Base-by-base conservation (phyloP, 2,329 filamentous ascomycete genomes). In the Cordyceps cateniannulata region DNA sequence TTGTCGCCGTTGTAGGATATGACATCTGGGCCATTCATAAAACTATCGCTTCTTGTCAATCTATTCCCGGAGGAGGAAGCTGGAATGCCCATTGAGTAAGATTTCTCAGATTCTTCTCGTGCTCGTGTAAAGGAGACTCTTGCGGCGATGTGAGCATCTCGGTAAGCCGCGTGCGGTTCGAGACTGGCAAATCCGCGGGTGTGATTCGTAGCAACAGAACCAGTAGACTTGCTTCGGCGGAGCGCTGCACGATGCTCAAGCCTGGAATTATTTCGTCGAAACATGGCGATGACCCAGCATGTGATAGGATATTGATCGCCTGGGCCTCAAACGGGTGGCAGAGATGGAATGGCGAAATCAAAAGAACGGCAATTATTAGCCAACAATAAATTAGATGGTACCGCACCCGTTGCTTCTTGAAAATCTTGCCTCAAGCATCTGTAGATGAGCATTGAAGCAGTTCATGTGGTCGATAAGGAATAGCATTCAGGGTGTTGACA, bases 131-230 rank as follows among this genome's bases (percentile, higher is more conserved):
- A 89, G 1, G 87, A 87, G 66, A 85, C 75, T 38, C 77, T 74
- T 8, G 87, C 87, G 24, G 87, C 86, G 44, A 81, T 78, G 44
- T 84, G 80, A 8, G 87, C 87, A 70, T 88, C 83, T 59, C 82
- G 76, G 53, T 82, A 78, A 2, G 82, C 81, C 3, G 73, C 70
- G 12, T 70, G 72, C 1, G 80, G 79, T 65, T 79, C 73, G 49
- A 85, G 81, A 55, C 79, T 74, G 54, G 81, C 76, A 22, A 82
- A 71, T 1, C 65, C 62, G 62, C 75, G 72, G 22, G 78, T 73
- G 32, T 77, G 76, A 54, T 76, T 76, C 32, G 64, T 64, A 9
- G 48, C 51, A 14, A 77, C 72, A 38, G 81, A 81, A 62, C 74
- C 77, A n/a, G 76, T 76, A 7, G 83, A 85, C 67, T 82, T 85